These are phyloP conservation scores for Trichoderma reesei DNA, from an alignment of 495 filamentous ascomycete genomes.

Conservation along the genomic window DNA sequence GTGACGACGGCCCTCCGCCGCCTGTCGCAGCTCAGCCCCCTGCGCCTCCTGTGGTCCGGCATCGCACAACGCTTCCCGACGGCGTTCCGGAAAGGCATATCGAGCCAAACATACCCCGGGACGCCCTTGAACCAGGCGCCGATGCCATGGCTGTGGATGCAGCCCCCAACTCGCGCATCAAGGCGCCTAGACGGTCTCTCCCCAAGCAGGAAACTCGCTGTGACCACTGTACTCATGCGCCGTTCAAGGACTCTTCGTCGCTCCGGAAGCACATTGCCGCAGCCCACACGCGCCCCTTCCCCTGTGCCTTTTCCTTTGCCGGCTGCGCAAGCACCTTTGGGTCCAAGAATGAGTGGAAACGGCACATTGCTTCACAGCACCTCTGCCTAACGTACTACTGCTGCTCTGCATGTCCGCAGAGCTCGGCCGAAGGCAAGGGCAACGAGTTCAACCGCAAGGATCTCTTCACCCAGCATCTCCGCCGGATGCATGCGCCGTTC, in stretches of 20 bases:
- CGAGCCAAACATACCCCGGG: slow-evolving; percentile 34
- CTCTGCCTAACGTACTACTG: slow-evolving; percentile 75
- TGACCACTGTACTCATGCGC: slow-evolving; percentile 43
- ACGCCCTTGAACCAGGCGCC: slow-evolving; percentile 26
- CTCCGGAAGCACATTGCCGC: slow-evolving; percentile 51
- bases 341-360: slow-evolving; percentile 91
- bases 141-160: slow-evolving; percentile 26
- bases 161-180: background rate
- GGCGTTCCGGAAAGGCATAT: slow-evolving; percentile 27
- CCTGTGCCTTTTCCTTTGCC: slow-evolving; percentile 75
- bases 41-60: slow-evolving; percentile 13
- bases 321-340: slow-evolving; percentile 79
- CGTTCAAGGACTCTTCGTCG: slow-evolving; percentile 49
- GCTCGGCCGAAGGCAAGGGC: slow-evolving; percentile 47
- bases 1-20: slow-evolving; percentile 26
- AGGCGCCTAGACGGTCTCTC: slow-evolving; percentile 4
- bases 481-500: slow-evolving; percentile 75
- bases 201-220: slow-evolving; percentile 47
- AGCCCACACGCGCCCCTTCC: slow-evolving; percentile 60
- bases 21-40: slow-evolving; percentile 18
- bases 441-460: slow-evolving; percentile 82
- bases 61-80: slow-evolving; percentile 22
- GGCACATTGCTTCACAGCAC: slow-evolving; percentile 84
- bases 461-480: slow-evolving; percentile 85
- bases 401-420: slow-evolving; percentile 63